These are phyloP conservation scores for Mrakia hoshinonis DNA, from an alignment of 768 basidiomycete genomes.

Conservation along the genomic window DNA sequence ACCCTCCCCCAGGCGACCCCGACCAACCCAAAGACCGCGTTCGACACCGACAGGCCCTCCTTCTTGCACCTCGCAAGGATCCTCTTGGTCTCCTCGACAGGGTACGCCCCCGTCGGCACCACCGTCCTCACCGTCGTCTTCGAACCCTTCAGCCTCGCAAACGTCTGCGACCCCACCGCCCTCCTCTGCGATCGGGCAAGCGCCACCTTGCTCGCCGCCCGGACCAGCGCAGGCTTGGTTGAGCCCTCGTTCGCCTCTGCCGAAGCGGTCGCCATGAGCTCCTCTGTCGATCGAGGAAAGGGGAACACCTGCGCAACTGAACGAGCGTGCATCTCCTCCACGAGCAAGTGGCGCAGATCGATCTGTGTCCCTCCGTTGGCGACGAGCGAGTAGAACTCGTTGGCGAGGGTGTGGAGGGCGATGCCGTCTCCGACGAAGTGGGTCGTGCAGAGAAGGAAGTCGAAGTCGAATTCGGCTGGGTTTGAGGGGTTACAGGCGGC, in stretches of 20 bases:
- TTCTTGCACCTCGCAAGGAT: slow-evolving; percentile 63
- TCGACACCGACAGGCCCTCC: slow-evolving; percentile 62
- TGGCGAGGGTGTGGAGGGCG: slow-evolving; percentile 71
- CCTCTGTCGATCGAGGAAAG: slow-evolving; percentile 49
- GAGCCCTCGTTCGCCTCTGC: slow-evolving; percentile 28
- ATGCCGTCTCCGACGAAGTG: slow-evolving; percentile 81
- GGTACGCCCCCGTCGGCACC: slow-evolving; percentile 60
- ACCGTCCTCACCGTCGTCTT: too few species aligned
- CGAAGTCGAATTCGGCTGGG: slow-evolving; percentile 46
- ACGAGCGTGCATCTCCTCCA: neutral
- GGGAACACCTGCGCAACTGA: slow-evolving; percentile 11
- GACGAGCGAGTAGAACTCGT: slow-evolving; percentile 65
- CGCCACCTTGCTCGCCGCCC: neutral
- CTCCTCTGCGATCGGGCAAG: neutral
- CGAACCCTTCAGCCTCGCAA: too few species aligned
- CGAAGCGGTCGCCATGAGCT: slow-evolving; percentile 42
- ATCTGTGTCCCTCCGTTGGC: neutral
- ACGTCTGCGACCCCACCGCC: neutral
- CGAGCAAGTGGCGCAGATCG: neutral
- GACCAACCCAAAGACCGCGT: slow-evolving; percentile 65
- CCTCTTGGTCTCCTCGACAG: slow-evolving; percentile 49
- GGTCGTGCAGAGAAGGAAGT: slow-evolving; percentile 63
- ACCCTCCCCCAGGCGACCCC: slow-evolving; percentile 63
- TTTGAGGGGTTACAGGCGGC: slow-evolving; percentile 27
- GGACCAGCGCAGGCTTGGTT: neutral